These are phyloP conservation scores for Kodamaea restingae DNA, from an alignment of 805 yeast species.

Conservation along the genomic window DNA sequence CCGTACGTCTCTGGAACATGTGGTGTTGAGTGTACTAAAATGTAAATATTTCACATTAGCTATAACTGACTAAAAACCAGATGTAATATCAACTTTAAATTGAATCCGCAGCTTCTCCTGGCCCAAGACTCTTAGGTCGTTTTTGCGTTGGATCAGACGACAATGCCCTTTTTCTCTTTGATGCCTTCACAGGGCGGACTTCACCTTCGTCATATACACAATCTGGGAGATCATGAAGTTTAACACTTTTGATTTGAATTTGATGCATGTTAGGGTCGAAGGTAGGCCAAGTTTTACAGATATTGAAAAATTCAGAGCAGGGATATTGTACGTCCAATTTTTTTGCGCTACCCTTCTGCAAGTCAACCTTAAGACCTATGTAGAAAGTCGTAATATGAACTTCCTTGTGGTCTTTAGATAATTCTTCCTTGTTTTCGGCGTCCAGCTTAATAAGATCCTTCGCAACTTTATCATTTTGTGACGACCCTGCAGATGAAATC, in stretches of 20 bases:
- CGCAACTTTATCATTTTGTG: constrained; percentile 20
- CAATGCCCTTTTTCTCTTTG: constrained; percentile 23
- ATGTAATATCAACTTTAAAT: not conserved
- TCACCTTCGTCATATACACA: constrained; percentile 82
- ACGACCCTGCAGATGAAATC: not conserved
- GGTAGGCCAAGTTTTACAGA: constrained; percentile 70
- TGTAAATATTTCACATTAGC: not conserved
- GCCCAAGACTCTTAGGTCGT: constrained; percentile 21
- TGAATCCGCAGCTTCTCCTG: constrained; percentile 1
- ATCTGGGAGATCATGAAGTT: constrained; percentile 75
- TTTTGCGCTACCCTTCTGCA: constrained; percentile 38
- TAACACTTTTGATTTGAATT: constrained; percentile 68
- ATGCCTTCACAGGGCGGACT: constrained; percentile 59
- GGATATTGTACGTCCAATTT: constrained; percentile 83
- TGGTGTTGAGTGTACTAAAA: constrained; percentile 3
- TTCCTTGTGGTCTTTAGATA: constrained; percentile 9
- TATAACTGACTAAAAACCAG: not conserved
- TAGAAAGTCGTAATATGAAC: constrained; percentile 71
- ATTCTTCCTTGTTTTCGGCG: not conserved
- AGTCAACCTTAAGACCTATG: constrained; percentile 65
- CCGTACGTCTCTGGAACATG: constrained; percentile 14
- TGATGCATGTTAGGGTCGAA: constrained; percentile 60
- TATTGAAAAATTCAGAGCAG: constrained; percentile 79
- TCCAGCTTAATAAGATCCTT: constrained; percentile 19
- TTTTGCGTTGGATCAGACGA: constrained; percentile 14